A percentile compares a stretch with the other conserved stretches of the same genome.
phyloP scores from a whole-genome alignment of 805 yeast genomes.

The Lipomyces starkeyi region DNA sequence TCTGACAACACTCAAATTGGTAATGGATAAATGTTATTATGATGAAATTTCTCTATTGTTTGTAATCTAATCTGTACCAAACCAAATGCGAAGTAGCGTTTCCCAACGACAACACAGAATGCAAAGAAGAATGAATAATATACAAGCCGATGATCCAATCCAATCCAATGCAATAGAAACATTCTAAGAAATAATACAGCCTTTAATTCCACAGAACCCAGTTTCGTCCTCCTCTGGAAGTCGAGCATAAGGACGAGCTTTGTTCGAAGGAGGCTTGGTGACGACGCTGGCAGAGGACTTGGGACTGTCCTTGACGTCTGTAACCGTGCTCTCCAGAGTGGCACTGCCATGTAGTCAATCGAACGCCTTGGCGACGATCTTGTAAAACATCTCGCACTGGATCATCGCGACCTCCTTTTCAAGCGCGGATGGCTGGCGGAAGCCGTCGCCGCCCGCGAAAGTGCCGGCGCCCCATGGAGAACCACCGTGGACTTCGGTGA shows the following conservation, averaged over 20 bases:
- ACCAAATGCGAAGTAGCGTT: not conserved
- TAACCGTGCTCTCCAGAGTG: slow-evolving; percentile 11
- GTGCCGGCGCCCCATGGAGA: slow-evolving; percentile 89
- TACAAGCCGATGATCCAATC: no score
- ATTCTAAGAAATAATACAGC: slow-evolving; percentile 18
- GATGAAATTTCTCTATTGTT: no score
- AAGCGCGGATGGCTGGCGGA: slow-evolving; percentile 66
- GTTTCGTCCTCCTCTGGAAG: slow-evolving; percentile 15
- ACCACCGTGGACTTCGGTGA: slow-evolving; percentile 76
- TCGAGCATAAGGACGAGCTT: slow-evolving; percentile 15
- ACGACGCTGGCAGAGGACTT: no score
- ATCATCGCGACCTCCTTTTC: slow-evolving; percentile 67
- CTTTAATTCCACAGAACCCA: slow-evolving; percentile 28
- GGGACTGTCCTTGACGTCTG: not conserved
- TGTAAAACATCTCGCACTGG: slow-evolving; percentile 72
- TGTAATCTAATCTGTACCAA: no score
- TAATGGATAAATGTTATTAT: no score
- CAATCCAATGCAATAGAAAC: no score
- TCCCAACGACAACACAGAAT: not conserved
- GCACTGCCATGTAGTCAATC: slow-evolving; percentile 28
- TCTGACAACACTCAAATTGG: no score
- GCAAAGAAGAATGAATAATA: not conserved
- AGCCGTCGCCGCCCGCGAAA: slow-evolving; percentile 77
- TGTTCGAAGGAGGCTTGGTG: not conserved
- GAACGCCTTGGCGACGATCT: slow-evolving; percentile 46